Base-by-base conservation (phyloP, 164 flowering plant genomes). In the Dillenia turbinata region DNA sequence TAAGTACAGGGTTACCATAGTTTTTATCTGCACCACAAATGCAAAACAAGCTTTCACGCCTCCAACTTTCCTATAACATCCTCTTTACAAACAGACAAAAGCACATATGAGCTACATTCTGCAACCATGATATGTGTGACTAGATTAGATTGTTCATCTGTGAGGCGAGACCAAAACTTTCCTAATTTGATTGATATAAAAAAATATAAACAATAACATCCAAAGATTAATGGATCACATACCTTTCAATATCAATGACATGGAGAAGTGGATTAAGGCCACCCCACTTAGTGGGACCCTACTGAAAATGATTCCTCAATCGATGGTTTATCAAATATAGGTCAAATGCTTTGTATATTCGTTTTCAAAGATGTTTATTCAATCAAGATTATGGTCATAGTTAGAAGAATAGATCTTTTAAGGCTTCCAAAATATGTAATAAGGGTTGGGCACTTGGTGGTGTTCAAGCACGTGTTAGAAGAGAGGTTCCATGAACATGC, bases 241-340 rank as follows among this genome's bases (percentile, higher is more conserved):
- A 26, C 33, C 33, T 49, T 44, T 57, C 43, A 57, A 16, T 62
- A 43, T 52, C 49, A 62, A 62, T 44, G 63, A 60, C 54, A 61
- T 56, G 56, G 24, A 47, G 46, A 57, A 52, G 57, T 24, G 69
- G 52, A 16, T 50, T 45, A 46, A 46, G 52, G 52, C 53, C 69
- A 53, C 63, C 47, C 46, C 63, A 22, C 13, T 66, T 66, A 22
- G 57, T 45, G 59, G 72, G 72, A 63, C 12, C 72, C 56, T 57
- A 58, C 3, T 15, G 46, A 52, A 52, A 44, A 57, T 58, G 69
- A 59, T 52, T 48, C 52, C 26, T 26, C 9, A 52, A 58, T 63
- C 26, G 13, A 57, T 10, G 2, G 17, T 45, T 33, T 51, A 48
- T 17, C 33, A 26, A 60, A 45, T 55, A 47, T 49, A 54, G 64